Conservation (phyloP, 2,329 filamentous ascomycete species). For the Fonsecaea erecta region DNA sequence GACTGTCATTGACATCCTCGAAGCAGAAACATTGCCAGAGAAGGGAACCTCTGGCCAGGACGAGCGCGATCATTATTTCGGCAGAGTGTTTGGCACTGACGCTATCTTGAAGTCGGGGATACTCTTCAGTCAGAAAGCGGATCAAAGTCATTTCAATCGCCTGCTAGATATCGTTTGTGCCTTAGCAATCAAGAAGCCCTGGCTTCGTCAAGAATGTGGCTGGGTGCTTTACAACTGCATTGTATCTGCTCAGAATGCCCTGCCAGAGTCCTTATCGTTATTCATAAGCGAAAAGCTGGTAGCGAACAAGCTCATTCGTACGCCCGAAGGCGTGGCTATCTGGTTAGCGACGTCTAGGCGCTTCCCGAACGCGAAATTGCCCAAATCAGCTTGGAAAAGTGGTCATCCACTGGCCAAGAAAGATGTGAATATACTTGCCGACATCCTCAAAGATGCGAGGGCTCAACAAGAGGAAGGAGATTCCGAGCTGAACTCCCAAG, state of each 20-base stretch:
- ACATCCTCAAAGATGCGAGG: slow-evolving; percentile 73
- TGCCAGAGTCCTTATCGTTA: slow-evolving; percentile 57
- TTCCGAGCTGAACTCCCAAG: slow-evolving; percentile 41
- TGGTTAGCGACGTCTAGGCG: slow-evolving; percentile 74
- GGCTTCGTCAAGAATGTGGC: slow-evolving; percentile 86
- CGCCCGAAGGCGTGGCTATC: slow-evolving; percentile 85
- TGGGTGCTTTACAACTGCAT: slow-evolving; percentile 67
- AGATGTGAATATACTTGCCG: slow-evolving; percentile 70
- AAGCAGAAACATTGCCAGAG: slow-evolving; percentile 57
- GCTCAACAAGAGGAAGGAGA: slow-evolving; percentile 40
- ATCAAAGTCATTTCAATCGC: slow-evolving; percentile 57
- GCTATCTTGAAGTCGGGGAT: slow-evolving; percentile 80
- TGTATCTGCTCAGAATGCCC: background rate
- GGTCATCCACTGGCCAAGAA: slow-evolving; percentile 73
- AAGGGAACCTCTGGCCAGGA: slow-evolving; percentile 68
- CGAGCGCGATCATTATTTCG: slow-evolving; percentile 82
- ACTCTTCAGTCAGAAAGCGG: slow-evolving; percentile 61
- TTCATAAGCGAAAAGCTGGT: slow-evolving; percentile 66
- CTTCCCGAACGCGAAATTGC: slow-evolving; percentile 68
- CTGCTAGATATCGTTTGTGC: slow-evolving; percentile 75
- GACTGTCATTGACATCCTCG: slow-evolving; percentile 57
- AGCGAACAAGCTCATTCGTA: slow-evolving; percentile 71
- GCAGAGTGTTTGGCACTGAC: slow-evolving; percentile 83
- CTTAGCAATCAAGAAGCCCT: slow-evolving; percentile 79
- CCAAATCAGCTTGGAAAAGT: slow-evolving; percentile 72